These are phyloP conservation scores for Aspergillus neoniger DNA, from an alignment of 2,329 filamentous ascomycete genomes.

Conservation along the genomic window DNA sequence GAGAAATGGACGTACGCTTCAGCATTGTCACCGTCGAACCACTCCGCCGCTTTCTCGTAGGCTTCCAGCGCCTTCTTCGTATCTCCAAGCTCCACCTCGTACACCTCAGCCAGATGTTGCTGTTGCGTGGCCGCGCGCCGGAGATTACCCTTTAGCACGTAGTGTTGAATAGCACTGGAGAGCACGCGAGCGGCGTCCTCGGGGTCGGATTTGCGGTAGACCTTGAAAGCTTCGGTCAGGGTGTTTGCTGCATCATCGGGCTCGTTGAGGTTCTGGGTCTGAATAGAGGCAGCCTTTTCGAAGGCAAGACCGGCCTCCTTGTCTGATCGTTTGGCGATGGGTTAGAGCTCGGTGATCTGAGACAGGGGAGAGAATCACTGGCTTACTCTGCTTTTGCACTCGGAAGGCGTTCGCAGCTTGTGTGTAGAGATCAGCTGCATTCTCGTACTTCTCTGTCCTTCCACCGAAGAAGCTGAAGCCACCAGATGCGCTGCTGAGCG, in stretches of 20 bases:
- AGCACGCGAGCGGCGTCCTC: constrained; percentile 80
- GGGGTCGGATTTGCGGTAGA: constrained; percentile 83
- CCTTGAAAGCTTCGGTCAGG: constrained; percentile 88
- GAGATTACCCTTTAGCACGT: constrained; percentile 87
- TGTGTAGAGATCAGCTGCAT: constrained; percentile 81
- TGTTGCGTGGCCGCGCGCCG: constrained; percentile 86
- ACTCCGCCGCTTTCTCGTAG: constrained; percentile 82
- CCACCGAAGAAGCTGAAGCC: constrained; percentile 92
- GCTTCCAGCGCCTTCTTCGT: constrained; percentile 74
- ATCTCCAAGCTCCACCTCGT: constrained; percentile 79
- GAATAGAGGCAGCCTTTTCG: constrained; percentile 80
- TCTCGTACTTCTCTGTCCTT: constrained; percentile 82
- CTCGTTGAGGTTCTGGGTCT: constrained; percentile 79
- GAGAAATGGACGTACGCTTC: constrained; percentile 59
- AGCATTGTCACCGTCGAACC: constrained; percentile 87
- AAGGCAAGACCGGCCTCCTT: constrained; percentile 85
- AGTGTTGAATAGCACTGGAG: constrained; percentile 77
- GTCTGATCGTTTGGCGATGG: constrained; percentile 53
- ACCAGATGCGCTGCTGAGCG: constrained; percentile 68
- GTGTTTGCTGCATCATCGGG: constrained; percentile 90
- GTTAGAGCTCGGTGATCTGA: neutral
- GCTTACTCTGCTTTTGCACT: constrained; percentile 76
- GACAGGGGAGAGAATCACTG: constrained; percentile 24
- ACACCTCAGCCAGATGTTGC: constrained; percentile 83
- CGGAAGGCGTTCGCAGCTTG: constrained; percentile 91